Evolutionary conservation across 2,329 filamentous ascomycete genomes (phyloP).

Genomic region (Mariannaea sp.): DNA sequence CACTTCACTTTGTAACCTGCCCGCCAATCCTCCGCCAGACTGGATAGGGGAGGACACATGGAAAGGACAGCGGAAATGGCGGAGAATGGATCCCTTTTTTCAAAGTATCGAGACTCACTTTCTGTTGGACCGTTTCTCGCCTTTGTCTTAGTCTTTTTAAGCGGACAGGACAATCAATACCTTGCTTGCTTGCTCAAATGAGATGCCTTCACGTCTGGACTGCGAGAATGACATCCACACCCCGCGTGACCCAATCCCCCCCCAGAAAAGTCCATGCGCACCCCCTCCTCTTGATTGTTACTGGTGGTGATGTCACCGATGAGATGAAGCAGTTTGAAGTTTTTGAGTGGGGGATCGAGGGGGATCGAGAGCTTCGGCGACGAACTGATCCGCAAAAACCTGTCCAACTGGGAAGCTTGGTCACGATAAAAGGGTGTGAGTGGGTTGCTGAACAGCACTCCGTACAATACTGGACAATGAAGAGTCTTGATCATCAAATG

Average conservation of each 20-base stretch:
- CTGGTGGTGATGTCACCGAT: slow-evolving; percentile 15
- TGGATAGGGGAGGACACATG: neutral
- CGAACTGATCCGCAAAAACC: neutral
- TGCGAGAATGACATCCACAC: slow-evolving; percentile 7
- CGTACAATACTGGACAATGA: no score
- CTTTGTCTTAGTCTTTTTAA: slow-evolving; percentile 3
- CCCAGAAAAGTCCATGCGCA: slow-evolving; percentile 4
- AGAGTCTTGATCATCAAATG: no score
- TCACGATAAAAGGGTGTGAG: neutral
- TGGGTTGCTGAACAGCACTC: slow-evolving; percentile 1
- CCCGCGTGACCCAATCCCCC: slow-evolving; percentile 13
- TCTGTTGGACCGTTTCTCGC: neutral
- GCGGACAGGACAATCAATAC: neutral
- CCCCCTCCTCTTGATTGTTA: neutral
- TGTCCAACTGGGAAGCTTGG: neutral
- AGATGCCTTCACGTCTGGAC: slow-evolving; percentile 4
- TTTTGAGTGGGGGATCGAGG: neutral
- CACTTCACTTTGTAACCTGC: neutral
- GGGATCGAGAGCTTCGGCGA: neutral
- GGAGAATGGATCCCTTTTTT: neutral
- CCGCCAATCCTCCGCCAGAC: slow-evolving; percentile 1
- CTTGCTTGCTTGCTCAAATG: neutral
- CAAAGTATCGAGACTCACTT: slow-evolving; percentile 2
- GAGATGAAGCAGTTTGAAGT: slow-evolving; percentile 9
- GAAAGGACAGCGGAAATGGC: slow-evolving; percentile 15